Base-by-base conservation (phyloP, 768 basidiomycete genomes). In the Chlorophyllum brunneum region DNA sequence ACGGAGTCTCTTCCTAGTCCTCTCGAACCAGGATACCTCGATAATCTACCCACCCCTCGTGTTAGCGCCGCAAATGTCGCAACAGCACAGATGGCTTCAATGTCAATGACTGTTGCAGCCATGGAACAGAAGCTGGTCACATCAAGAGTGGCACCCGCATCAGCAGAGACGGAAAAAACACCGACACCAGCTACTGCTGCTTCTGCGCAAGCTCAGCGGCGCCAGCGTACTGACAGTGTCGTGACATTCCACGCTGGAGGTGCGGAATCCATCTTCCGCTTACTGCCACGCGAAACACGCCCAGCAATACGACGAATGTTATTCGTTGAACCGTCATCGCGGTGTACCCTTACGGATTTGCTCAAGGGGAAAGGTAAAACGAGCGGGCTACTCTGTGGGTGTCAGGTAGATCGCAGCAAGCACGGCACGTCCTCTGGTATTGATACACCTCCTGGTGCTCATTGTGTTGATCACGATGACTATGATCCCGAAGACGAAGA, bases 241-340 rank as follows among this genome's bases (percentile, higher is more conserved):
- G 69, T 79, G 37, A 92, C 91, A 1, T 88, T 81, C 75, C 80
- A 81, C 46, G 82, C 79, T 36, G 81, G 79, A 49, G 86, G 89
- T 16, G 85, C 92, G 23, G 95, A 98, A 66, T 94, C 92, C 6
- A 97, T 99, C 63, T 98, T 99, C 77, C 84, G 95, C 16, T 77
- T 98, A 8, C 78, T 99, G 20, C 97, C 97, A 1, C 86, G 97
- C 48, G 95, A 99, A 70, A 84, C 92, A 11, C 82, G 97, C 34
- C 79, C 86, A 5, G 92, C 89, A 11, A 78, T 99, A 54, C 88
- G 92, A 54, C 82, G 94, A 48, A 99, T 99, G 97, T 75, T 99
- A 59, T 86, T 83, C 60, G 81, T 98, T 42, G 95, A 98, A 63
- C 91, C 95, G 3, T 73, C 79, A 15, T 82, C 86, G 42, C 85